Evolutionary conservation across 2,329 filamentous ascomycete species (phyloP).

Genomic region (Xylaria polymorpha): DNA sequence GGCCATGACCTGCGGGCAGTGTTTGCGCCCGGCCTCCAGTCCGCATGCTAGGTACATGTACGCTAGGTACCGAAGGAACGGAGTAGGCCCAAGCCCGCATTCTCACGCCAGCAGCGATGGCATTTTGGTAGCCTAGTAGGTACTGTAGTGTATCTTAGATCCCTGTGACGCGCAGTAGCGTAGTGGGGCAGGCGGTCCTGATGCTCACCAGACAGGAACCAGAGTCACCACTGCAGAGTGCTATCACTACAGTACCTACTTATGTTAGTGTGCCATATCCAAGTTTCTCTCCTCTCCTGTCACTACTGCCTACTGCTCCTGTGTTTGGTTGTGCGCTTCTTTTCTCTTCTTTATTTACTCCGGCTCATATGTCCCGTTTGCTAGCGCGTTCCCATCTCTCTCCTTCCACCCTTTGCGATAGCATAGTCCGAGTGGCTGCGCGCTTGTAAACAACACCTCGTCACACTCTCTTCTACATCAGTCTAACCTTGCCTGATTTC

Average conservation of each 20-base stretch:
- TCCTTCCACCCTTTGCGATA: conserved; percentile 4
- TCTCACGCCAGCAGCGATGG: neutral
- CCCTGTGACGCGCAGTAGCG: conserved; percentile 41
- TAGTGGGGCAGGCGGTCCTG: conserved; percentile 37
- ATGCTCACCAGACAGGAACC: conserved; percentile 8
- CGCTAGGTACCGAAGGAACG: conserved; percentile 4
- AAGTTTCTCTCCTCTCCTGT: conserved; percentile 22
- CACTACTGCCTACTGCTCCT: neutral
- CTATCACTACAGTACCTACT: conserved; percentile 7
- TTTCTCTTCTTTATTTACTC: conserved; percentile 31
- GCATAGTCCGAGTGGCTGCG: neutral
- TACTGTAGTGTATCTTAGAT: conserved; percentile 13
- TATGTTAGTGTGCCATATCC: conserved; percentile 22
- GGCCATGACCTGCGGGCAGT: neutral
- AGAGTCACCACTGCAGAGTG: conserved; percentile 17
- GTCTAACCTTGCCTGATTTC: neutral
- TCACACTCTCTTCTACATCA: conserved; percentile 8
- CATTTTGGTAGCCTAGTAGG: conserved; percentile 28
- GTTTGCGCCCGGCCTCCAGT: neutral
- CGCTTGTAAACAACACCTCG: conserved; percentile 25
- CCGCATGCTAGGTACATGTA: neutral
- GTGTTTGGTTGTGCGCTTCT: conserved; percentile 21
- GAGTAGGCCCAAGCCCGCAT: conserved; percentile 20
- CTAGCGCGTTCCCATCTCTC: conserved; percentile 16
- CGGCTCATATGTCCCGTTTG: conserved; percentile 5